phyloP scores from a whole-genome alignment of 345 rosid genomes.

The Punica granatum region DNA sequence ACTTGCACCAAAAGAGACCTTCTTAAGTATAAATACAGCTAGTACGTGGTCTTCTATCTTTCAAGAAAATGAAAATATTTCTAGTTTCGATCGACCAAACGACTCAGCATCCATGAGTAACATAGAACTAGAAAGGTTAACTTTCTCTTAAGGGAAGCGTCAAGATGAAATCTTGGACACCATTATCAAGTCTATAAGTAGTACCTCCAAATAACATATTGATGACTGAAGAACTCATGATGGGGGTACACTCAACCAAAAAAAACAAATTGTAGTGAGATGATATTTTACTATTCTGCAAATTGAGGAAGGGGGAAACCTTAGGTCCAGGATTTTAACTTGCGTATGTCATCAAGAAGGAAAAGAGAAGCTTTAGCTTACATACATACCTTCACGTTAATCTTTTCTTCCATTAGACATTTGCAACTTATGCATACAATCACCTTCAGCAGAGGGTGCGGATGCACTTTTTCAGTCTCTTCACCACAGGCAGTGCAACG shows the following conservation, averaged over 20 bases:
- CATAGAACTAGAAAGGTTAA: not conserved
- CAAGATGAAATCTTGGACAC: not conserved
- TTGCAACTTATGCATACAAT: constrained; percentile 87
- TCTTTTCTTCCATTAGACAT: constrained; percentile 52
- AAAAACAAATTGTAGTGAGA: not conserved
- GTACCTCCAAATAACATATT: not conserved
- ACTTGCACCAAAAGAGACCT: not conserved
- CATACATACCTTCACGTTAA: constrained; percentile 49
- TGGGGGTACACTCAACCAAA: not conserved
- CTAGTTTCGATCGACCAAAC: not conserved
- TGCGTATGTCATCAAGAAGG: not conserved
- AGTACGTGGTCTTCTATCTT: not conserved
- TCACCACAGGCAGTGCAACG: constrained; percentile 76
- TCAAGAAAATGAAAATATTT: not conserved
- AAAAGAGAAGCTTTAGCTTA: not conserved
- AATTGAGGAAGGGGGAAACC: not conserved
- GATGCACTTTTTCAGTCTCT: constrained; percentile 50
- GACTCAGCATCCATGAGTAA: not conserved
- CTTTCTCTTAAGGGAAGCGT: not conserved
- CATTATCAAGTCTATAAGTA: not conserved
- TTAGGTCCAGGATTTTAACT: not conserved
- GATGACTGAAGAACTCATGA: not conserved
- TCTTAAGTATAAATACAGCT: not conserved
- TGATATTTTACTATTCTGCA: not conserved
- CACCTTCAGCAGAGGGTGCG: constrained; percentile 80